These are phyloP conservation scores for Colletotrichum cereale DNA, from an alignment of 2,329 filamentous ascomycete species.

Conservation along the genomic window DNA sequence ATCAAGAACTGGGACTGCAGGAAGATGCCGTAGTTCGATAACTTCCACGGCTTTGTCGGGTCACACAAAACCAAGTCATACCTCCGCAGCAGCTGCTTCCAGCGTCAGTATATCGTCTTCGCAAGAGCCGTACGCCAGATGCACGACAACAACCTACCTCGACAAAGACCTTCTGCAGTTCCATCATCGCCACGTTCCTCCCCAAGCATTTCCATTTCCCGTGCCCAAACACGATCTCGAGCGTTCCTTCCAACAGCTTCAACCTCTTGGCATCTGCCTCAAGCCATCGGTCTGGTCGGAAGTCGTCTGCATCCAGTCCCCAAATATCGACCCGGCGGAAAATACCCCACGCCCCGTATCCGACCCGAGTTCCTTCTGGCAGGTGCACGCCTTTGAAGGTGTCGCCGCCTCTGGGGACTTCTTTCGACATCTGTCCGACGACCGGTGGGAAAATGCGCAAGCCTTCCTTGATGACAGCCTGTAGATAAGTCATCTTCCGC, in stretches of 20 bases:
- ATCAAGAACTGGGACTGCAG: no score
- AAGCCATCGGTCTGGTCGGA: slow-evolving; percentile 38
- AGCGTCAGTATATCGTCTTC: no score
- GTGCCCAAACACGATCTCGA: slow-evolving; percentile 55
- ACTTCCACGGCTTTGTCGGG: no score
- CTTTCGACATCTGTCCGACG: slow-evolving; percentile 52
- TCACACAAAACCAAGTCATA: no score
- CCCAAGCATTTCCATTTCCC: slow-evolving; percentile 56
- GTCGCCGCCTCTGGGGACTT: slow-evolving; percentile 52
- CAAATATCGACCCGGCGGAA: slow-evolving; percentile 40
- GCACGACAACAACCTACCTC: slow-evolving; percentile 49
- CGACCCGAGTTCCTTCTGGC: slow-evolving; percentile 49
- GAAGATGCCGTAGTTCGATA: no score
- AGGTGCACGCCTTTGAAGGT: slow-evolving; percentile 50
- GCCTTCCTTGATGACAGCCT: slow-evolving; percentile 65
- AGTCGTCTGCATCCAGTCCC: slow-evolving; percentile 26
- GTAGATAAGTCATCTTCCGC: slow-evolving; percentile 56
- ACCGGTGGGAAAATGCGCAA: slow-evolving; percentile 54
- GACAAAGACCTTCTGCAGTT: slow-evolving; percentile 49
- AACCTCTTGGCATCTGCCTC: slow-evolving; percentile 46
- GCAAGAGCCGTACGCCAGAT: no score
- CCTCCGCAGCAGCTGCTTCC: no score
- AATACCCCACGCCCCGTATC: slow-evolving; percentile 52
- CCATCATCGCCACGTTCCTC: slow-evolving; percentile 53
- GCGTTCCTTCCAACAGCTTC: slow-evolving; percentile 50